These are phyloP conservation scores for Epithele typhae DNA, from an alignment of 768 basidiomycete species.

Conservation along the genomic window DNA sequence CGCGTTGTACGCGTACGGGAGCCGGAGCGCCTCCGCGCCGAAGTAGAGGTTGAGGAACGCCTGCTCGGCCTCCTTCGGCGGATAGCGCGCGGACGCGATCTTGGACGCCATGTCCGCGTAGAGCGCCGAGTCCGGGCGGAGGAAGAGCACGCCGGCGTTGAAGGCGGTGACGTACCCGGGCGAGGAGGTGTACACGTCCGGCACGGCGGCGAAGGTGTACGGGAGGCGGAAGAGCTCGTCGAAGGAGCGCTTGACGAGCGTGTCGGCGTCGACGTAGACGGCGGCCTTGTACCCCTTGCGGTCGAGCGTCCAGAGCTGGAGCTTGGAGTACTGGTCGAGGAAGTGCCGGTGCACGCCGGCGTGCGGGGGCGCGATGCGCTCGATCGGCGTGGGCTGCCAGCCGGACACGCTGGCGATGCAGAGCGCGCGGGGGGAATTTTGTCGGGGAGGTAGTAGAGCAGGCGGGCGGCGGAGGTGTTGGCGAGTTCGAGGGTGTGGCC, in stretches of 20 bases:
- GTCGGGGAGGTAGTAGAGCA: constrained; percentile 30
- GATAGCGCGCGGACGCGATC: constrained; percentile 36
- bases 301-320: constrained; percentile 33
- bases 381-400: constrained; percentile 26
- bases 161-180: constrained; percentile 28
- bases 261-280: constrained; percentile 34
- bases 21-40: constrained; percentile 26
- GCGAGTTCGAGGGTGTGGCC: constrained; percentile 26
- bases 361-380: constrained; percentile 30
- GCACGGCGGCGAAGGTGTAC: constrained; percentile 31
- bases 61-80: constrained; percentile 37
- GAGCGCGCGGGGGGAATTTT: constrained; percentile 24
- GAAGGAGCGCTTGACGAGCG: constrained; percentile 28
- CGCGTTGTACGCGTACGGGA: constrained; percentile 34
- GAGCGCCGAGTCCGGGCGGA: constrained; percentile 27
- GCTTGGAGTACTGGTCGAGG: constrained; percentile 33
- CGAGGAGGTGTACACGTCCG: constrained; percentile 25
- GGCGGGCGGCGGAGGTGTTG: constrained; percentile 25
- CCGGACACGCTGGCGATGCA: constrained; percentile 28
- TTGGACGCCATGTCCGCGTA: constrained; percentile 29
- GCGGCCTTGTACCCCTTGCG: constrained; percentile 21
- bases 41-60: constrained; percentile 39
- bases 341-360: constrained; percentile 27
- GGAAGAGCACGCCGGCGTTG: constrained; percentile 34
- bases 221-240: constrained; percentile 32